Conservation (phyloP, 768 basidiomycete genomes). For the Exidia glandulosa region DNA sequence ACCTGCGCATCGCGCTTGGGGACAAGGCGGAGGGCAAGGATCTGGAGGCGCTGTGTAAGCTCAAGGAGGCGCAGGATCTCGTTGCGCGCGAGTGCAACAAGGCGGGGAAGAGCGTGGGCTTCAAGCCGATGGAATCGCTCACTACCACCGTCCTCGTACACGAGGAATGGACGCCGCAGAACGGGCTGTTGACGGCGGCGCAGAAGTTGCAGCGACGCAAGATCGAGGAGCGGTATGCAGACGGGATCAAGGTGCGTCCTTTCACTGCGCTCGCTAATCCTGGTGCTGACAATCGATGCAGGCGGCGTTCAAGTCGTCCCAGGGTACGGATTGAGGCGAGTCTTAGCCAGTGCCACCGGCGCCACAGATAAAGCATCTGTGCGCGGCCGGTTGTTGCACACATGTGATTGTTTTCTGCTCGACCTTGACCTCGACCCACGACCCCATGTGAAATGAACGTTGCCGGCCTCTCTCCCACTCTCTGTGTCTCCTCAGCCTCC, state of each 20-base stretch:
- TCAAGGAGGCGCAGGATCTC: constrained; percentile 39
- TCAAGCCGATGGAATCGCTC: constrained; percentile 70
- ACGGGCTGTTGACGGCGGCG: constrained; percentile 77
- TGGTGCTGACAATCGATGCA: too few relatives aligned
- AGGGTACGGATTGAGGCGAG: too few relatives aligned
- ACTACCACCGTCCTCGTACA: constrained; percentile 66
- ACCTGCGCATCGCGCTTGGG: constrained; percentile 53
- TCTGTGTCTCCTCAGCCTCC: too few relatives aligned
- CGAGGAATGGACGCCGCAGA: constrained; percentile 91
- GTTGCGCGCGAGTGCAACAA: constrained; percentile 70
- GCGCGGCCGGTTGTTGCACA: too few relatives aligned
- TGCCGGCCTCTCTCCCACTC: too few relatives aligned
- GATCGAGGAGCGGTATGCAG: constrained; percentile 52
- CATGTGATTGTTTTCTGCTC: too few relatives aligned
- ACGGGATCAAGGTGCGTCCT: constrained; percentile 60
- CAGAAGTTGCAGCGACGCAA: constrained; percentile 78
- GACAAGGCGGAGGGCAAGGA: constrained; percentile 14
- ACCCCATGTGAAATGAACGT: too few relatives aligned
- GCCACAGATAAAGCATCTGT: too few relatives aligned
- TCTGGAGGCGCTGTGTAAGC: constrained; percentile 47
- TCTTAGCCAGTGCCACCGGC: too few relatives aligned
- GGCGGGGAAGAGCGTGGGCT: constrained; percentile 74
- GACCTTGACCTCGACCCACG: too few relatives aligned
- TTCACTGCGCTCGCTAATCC: too few relatives aligned
- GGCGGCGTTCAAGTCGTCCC: too few relatives aligned